These are phyloP conservation scores for Pyricularia grisea DNA, from an alignment of 2,329 filamentous ascomycete genomes.

Conservation along the genomic window DNA sequence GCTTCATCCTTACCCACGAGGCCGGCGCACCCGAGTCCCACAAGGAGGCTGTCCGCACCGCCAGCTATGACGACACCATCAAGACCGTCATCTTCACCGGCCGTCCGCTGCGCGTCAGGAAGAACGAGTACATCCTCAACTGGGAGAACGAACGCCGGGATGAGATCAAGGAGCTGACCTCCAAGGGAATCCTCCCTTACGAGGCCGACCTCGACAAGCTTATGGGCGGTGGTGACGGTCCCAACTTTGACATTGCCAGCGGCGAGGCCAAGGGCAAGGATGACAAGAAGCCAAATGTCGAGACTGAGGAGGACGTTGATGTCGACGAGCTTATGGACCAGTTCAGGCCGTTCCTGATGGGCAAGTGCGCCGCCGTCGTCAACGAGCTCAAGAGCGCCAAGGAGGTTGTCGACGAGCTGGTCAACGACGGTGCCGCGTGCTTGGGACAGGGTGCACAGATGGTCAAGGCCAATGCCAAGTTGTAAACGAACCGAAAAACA, in stretches of 20 bases:
- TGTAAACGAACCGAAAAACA: constrained; percentile 35
- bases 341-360: constrained; percentile 88
- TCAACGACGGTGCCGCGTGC: constrained; percentile 66
- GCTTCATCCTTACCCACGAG: constrained; percentile 90
- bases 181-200: constrained; percentile 85
- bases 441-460: constrained; percentile 60
- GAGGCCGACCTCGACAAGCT: constrained; percentile 89
- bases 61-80: constrained; percentile 90
- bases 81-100: constrained; percentile 98
- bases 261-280: constrained; percentile 53
- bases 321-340: constrained; percentile 87
- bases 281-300: constrained; percentile 46
- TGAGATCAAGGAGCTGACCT: constrained; percentile 88
- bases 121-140: constrained; percentile 86
- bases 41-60: constrained; percentile 89
- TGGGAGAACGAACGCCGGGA: constrained; percentile 87
- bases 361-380: constrained; percentile 88
- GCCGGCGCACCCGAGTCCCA: constrained; percentile 88
- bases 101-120: constrained; percentile 85
- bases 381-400: constrained; percentile 89
- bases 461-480: constrained; percentile 48
- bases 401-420: constrained; percentile 89
- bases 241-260: constrained; percentile 58
- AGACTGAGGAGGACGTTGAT: constrained; percentile 46
- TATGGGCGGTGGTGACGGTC: constrained; percentile 51